Conservation (phyloP, 2,329 filamentous ascomycete genomes). For the Alternaria dauci region DNA sequence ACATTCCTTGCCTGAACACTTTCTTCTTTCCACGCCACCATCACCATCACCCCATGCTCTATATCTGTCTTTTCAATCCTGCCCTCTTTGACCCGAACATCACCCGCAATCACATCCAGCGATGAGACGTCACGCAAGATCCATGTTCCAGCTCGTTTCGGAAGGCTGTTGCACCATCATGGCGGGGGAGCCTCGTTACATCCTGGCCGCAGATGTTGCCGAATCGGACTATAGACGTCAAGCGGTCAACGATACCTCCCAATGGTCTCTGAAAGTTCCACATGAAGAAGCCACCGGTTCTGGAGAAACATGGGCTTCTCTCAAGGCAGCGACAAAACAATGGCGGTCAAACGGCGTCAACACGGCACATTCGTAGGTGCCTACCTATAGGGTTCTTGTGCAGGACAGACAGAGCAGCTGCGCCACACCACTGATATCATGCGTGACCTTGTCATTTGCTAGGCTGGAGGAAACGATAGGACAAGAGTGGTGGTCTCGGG, state of each 20-base stretch:
- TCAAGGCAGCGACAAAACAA: slow-evolving; percentile 42
- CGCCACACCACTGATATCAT: slow-evolving; percentile 31
- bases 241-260: slow-evolving; percentile 8
- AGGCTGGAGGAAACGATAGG: slow-evolving; percentile 30
- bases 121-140: slow-evolving; percentile 30
- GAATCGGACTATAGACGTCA: slow-evolving; percentile 4
- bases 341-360: slow-evolving; percentile 22
- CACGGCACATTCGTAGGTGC: slow-evolving; percentile 16
- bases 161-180: slow-evolving; percentile 23
- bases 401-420: slow-evolving; percentile 23
- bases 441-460: slow-evolving; percentile 24
- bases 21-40: background rate
- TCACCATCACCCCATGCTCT: background rate
- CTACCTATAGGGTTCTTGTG: slow-evolving; percentile 26
- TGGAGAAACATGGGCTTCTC: slow-evolving; percentile 29
- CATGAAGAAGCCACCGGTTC: slow-evolving; percentile 25
- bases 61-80: background rate
- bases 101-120: background rate
- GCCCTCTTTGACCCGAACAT: background rate
- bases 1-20: background rate
- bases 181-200: slow-evolving; percentile 16
- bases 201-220: slow-evolving; percentile 19
- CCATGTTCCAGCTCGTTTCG: slow-evolving; percentile 37
- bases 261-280: slow-evolving; percentile 16
- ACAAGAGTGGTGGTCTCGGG: slow-evolving; percentile 19